These are phyloP conservation scores for Lipomyces spencermartinsiae DNA, from an alignment of 805 yeast species.

Conservation along the genomic window DNA sequence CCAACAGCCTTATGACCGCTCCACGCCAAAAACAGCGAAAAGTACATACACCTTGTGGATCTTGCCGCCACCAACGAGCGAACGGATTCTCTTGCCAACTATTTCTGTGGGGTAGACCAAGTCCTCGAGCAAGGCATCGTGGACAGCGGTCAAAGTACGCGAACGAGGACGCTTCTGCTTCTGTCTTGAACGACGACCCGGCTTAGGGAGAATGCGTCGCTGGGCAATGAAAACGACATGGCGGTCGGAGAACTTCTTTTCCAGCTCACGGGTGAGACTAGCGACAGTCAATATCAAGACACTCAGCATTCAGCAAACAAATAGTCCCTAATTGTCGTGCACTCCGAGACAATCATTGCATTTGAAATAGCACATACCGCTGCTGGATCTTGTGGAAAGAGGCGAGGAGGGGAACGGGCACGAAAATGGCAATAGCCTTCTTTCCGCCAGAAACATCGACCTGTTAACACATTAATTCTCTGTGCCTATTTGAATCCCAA, in stretches of 20 bases:
- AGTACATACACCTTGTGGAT: slow-evolving; percentile 77
- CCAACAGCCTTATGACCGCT: background rate
- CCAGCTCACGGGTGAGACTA: slow-evolving; percentile 98
- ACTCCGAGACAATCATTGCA: background rate
- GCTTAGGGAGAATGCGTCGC: slow-evolving; percentile 99
- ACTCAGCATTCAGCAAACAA: background rate
- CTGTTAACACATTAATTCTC: slow-evolving; percentile 45
- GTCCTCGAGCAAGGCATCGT: slow-evolving; percentile 98
- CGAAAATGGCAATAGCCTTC: slow-evolving; percentile 97
- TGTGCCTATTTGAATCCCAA: background rate
- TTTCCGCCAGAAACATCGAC: slow-evolving; percentile 97
- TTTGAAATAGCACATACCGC: slow-evolving; percentile 41
- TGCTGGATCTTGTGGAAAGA: slow-evolving; percentile 96
- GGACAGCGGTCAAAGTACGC: slow-evolving; percentile 98
- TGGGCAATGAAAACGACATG: slow-evolving; percentile 99
- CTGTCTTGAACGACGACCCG: slow-evolving; percentile 92
- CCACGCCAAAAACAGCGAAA: too few species aligned
- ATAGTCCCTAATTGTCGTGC: background rate
- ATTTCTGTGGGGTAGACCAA: slow-evolving; percentile 99
- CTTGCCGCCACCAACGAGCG: slow-evolving; percentile 98
- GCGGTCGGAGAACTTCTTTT: slow-evolving; percentile 99
- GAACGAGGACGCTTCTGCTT: slow-evolving; percentile 99
- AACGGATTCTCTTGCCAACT: slow-evolving; percentile 98
- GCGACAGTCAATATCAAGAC: slow-evolving; percentile 43
- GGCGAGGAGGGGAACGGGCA: slow-evolving; percentile 92